phyloP scores from a whole-genome alignment of 345 rosid genomes.

The Lepidium didymum region DNA sequence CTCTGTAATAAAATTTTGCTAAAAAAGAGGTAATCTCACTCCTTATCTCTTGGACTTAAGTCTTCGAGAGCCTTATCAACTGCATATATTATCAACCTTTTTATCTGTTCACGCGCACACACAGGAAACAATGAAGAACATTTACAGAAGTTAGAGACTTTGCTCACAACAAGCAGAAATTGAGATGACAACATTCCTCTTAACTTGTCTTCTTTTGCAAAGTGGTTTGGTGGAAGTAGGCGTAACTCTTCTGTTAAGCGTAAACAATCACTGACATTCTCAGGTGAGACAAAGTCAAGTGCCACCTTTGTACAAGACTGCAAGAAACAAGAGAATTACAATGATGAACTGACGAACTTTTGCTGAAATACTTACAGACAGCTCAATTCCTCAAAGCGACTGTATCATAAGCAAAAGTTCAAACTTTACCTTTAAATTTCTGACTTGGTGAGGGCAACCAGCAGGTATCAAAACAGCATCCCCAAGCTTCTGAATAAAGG shows the following conservation, averaged over 20 bases:
- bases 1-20: background rate
- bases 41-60: background rate
- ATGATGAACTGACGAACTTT: background rate
- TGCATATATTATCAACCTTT: constrained; percentile 24
- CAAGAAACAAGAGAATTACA: background rate
- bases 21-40: constrained; percentile 5
- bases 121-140: background rate
- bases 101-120: constrained; percentile 19
- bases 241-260: background rate
- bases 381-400: background rate
- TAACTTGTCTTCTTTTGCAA: constrained; percentile 49
- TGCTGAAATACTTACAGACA: too few relatives aligned
- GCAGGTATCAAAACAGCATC: constrained; percentile 25
- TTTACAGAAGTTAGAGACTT: background rate
- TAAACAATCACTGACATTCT: constrained; percentile 42
- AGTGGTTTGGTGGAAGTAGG: constrained; percentile 23
- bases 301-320: constrained; percentile 66
- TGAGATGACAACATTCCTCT: constrained; percentile 5
- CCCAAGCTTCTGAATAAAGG: constrained; percentile 22
- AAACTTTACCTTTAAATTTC: constrained; percentile 14
- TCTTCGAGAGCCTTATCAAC: constrained; percentile 4
- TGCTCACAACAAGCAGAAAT: background rate
- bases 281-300: constrained; percentile 53
- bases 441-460: constrained; percentile 29
- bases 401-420: background rate